Base-by-base conservation (phyloP, 306 rosid species). In the Quercus parvula region DNA sequence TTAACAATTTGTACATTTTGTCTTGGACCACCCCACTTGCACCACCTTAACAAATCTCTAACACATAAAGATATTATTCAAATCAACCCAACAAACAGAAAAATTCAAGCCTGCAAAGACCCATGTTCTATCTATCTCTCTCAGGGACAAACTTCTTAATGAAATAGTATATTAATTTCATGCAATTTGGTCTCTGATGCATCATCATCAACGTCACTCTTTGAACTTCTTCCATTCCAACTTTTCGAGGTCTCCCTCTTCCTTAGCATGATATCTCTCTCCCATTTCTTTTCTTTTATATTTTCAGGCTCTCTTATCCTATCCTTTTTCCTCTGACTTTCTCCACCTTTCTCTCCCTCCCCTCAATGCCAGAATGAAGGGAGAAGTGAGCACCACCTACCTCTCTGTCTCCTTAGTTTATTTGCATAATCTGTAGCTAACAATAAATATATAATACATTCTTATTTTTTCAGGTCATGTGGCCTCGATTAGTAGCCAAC, bases 401-500 rank as follows among this genome's bases (percentile, higher is more conserved):
- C 55, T 74, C 68, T 75, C 54, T 64, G 75, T 81, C 71, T 76
- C 59, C 71, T 38, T 38, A 38, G 46, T 38, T 38, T 38, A 38
- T 56, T 63, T 11, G 38, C 20, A 58, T 56, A 25, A 2, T 24
- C 41, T 75, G 33, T 68, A 70, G 8, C 76, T 14, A 31, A 82
- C 75, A 49, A n/a, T 38, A 78, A 14, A 78, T n/a, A 35, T 14
- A 33, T 35, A 38, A 38, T 38, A 38, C 11, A 1, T 38, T 38
- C 46, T 38, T 38, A 38, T n/a, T 25, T 84, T 54, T 57, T 46
- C 52, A 84, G 86, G 86, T 87, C 74, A 92, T 92, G 97, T 91
- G 97, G 98, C 98, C 94, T 57, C 87, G 89, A 80, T 79, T 92
- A 82, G 92, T 92, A 30, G 98, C 93, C 18, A 94, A 82, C 85